Evolutionary conservation across 306 rosid species (phyloP).

Genomic region (Lathyrus sativus): DNA sequence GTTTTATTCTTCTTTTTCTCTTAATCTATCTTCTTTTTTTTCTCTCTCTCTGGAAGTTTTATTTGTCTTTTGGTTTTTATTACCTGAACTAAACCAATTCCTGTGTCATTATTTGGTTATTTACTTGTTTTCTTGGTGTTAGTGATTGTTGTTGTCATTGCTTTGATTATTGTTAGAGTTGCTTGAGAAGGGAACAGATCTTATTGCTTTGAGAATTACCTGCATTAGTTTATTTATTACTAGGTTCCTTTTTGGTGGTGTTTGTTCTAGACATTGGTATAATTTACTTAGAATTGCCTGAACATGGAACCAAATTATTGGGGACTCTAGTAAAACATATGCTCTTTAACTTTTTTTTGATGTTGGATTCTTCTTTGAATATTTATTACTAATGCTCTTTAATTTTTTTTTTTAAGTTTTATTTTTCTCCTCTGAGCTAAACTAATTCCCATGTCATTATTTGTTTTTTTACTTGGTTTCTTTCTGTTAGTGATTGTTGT

Average conservation of each 20-base stretch:
- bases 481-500: slow-evolving; percentile 9
- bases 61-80: no score
- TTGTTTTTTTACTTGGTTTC: not conserved
- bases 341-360: not conserved
- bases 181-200: not conserved
- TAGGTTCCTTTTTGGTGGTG: not conserved
- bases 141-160: slow-evolving; percentile 8
- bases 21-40: no score
- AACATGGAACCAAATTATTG: not conserved
- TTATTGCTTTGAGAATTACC: not conserved
- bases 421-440: not conserved
- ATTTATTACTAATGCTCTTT: not conserved
- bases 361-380: not conserved
- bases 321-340: not conserved
- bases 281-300: not conserved
- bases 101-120: slow-evolving; percentile 6
- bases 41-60: no score
- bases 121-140: not conserved
- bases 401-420: not conserved
- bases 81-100: not conserved
- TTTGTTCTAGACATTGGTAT: not conserved
- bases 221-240: not conserved
- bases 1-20: no score
- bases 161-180: slow-evolving; percentile 14
- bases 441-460: not conserved